A percentile compares a stretch with the other conserved stretches of the same genome.
phyloP scores from a whole-genome alignment of 2,329 filamentous ascomycete species.

The Cladosporium halotolerans region DNA sequence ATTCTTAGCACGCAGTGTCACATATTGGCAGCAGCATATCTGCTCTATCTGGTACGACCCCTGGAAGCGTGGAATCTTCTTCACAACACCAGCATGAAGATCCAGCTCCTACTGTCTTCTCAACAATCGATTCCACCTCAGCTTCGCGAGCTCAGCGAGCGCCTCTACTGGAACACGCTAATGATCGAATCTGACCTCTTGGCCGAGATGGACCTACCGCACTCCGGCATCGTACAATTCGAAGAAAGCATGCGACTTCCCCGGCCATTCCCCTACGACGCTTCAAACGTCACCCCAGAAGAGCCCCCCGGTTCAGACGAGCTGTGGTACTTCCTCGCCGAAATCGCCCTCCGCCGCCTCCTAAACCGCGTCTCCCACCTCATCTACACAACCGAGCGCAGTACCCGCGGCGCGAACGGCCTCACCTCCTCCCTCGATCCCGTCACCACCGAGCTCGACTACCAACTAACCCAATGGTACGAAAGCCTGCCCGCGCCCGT shows the following conservation, averaged over 20 bases:
- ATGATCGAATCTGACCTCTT: conserved; percentile 74
- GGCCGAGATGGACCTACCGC: conserved; percentile 72
- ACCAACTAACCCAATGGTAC: conserved; percentile 79
- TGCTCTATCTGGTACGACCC: conserved; percentile 75
- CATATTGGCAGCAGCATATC: conserved; percentile 71
- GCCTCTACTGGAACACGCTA: conserved; percentile 79
- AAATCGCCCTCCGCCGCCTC: conserved; percentile 70
- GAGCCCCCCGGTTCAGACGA: conserved; percentile 58
- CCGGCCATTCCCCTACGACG: conserved; percentile 64
- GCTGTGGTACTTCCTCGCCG: conserved; percentile 79
- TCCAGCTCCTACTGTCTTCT: conserved; percentile 70
- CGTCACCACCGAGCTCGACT: conserved; percentile 73
- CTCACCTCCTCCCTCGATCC: conserved; percentile 69
- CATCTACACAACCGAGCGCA: conserved; percentile 47
- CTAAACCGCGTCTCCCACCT: conserved; percentile 39
- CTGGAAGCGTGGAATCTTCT: conserved; percentile 78
- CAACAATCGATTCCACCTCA: conserved; percentile 64
- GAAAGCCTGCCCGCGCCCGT: conserved; percentile 67
- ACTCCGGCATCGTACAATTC: conserved; percentile 75
- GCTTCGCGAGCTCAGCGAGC: conserved; percentile 66
- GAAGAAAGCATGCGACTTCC: conserved; percentile 75
- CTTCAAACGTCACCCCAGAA: conserved; percentile 47
- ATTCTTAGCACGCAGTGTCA: conserved; percentile 75
- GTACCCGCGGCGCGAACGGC: conserved; percentile 53
- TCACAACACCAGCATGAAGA: conserved; percentile 72